Base-by-base conservation (phyloP, 495 filamentous ascomycete species). In the Platismatia glauca region DNA sequence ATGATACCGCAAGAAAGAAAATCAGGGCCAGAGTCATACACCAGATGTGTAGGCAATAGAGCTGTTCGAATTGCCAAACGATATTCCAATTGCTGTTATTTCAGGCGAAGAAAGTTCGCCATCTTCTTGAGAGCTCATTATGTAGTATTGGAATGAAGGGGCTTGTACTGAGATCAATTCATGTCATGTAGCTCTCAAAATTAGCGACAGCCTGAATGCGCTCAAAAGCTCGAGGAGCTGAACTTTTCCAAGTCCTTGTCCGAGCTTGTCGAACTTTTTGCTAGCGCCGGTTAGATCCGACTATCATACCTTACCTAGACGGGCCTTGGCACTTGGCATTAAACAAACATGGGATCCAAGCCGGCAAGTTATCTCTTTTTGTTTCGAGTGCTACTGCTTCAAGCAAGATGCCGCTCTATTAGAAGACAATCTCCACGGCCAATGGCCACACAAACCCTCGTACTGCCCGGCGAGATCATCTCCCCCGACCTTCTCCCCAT, bases 61-160 rank as follows among this genome's bases (percentile, higher is more conserved):
- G 77, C 93, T 96, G 82, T 91, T 94, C 57, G 89, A 90, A 77
- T 98, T 98, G 74, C 94, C 95, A 80, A 97, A 97, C 58, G 91
- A 89, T 73, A 98, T 90, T 75, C 94, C 94, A 76, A 98, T 98
- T 68, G 88, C 88, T 65, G 39, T 33, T 7, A 67, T 29, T 38
- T 64, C 64, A 29, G 57, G 50, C 56, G 39, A 27, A 63, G 37
- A 22, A 20, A 22, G 29, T 22, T 56, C 64, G 34, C 50, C 57
- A 6, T 59, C 61, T 37, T 57, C 50, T 18, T 43, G 35, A 2
- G 52, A 52, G 18, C 39, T 50, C 61, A 63, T 63, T 13, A 29
- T 58, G 29, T 8, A 7, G 31, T 29, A 37, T 31, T 34, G 4
- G 20, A n/a, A 39, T 11, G 18, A n/a, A n/a, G 15, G 33, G 3